A percentile compares a stretch with the other conserved stretches of the same genome.
Conservation (phyloP, 2,329 filamentous ascomycete species). For the Pyrenochaeta sp. region DNA sequence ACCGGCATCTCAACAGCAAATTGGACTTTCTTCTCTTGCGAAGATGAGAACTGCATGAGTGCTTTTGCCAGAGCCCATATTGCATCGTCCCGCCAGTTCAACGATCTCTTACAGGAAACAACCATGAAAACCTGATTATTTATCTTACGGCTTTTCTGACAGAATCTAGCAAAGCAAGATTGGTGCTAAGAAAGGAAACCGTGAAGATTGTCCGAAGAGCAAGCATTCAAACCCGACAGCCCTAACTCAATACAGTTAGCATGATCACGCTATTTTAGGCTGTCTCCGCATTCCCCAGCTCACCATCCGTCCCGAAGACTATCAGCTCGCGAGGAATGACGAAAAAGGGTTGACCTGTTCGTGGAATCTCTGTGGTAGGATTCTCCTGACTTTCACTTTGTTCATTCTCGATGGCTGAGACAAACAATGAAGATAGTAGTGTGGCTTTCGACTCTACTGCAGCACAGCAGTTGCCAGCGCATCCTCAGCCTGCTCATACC, state of each 20-base stretch:
- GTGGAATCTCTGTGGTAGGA: not conserved
- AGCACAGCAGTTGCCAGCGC: not conserved
- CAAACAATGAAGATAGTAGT: not conserved
- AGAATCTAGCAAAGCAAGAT: not conserved
- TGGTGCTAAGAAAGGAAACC: not conserved
- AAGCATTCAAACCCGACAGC: not conserved
- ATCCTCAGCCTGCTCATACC: not conserved
- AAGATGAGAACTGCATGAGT: slow-evolving; percentile 1
- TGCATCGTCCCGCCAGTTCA: too few species aligned
- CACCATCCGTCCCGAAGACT: not conserved
- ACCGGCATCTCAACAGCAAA: not conserved
- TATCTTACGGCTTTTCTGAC: not conserved
- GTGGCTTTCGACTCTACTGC: not conserved
- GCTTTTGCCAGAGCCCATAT: not conserved
- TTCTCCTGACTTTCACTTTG: not conserved
- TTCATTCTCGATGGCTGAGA: slow-evolving; percentile 2
- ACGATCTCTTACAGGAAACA: too few species aligned
- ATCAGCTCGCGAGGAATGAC: not conserved
- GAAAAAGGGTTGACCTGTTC: not conserved
- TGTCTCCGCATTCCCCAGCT: not conserved
- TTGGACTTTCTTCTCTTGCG: not conserved
- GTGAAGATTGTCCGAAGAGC: not conserved
- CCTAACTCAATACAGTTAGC: not conserved
- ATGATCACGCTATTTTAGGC: slow-evolving; percentile 1
- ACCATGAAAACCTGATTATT: not conserved